Base-by-base conservation (phyloP, 129 eudicot species). In the Logfia minima region DNA sequence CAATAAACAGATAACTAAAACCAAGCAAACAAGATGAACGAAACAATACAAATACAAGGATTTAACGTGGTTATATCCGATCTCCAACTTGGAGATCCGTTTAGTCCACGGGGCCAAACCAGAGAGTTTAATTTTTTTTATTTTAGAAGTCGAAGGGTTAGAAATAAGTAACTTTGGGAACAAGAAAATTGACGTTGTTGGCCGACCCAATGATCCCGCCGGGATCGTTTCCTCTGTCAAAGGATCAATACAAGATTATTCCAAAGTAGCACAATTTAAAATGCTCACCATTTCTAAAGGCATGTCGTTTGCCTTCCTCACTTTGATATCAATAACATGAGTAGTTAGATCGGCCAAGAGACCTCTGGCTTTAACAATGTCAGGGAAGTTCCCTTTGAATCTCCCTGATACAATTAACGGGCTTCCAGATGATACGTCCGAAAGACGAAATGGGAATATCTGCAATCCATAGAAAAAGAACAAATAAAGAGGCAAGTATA, bases 391-490 rank as follows among this genome's bases (percentile, higher is more conserved):
- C 53, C 99, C 97, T 60, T 56, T 39, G 69, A 70, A 95, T 88
- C 97, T 89, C 65, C 99, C 99, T 26, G 92, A 91, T 80, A 95
- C 76, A 29, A 85, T 70, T 82, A 95, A 74, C 8, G 97, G 95
- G 53, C 83, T 76, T 81, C 86, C 84, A 65, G 86, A 85, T 28
- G 72, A 59, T 60, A 81, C 29, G 76, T 95, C 99, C 37, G 93
- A 96, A 72, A 86, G 64, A 39, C 53, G 72, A 69, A 24, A 60
- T 4, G 97, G 96, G 70, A 78, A 84, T 77, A 89, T 45, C 99
- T 95, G 86, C 83, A 85, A 55, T 9, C 56, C 67, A 28, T 17
- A 48, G 51, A 29, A 31, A 5, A 14, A 11, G 22, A 29, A 19
- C 2, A 64, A 58, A 19, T 19, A 58, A 68, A 37, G n/a, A 53